Percentiles rank a stretch among this genome's conserved stretches.
These are phyloP conservation scores for Lodderomyces beijingensis DNA, from an alignment of 1,139 yeast species.

Conservation along the genomic window DNA sequence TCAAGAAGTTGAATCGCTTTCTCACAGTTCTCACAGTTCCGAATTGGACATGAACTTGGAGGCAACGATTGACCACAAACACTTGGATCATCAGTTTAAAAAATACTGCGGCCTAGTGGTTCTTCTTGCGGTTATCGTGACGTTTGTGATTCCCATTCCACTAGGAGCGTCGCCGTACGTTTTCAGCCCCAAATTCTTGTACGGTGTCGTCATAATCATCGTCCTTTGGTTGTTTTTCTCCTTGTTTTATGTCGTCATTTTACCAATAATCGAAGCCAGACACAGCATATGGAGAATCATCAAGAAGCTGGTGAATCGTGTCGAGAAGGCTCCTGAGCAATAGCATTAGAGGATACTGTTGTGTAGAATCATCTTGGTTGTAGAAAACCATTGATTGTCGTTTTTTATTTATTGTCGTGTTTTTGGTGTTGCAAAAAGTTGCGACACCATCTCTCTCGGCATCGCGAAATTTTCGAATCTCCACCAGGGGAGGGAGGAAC, in stretches of 20 bases:
- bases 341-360: background rate
- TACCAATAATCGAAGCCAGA: constrained; percentile 17
- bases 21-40: background rate
- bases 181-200: constrained; percentile 16
- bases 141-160: constrained; percentile 17
- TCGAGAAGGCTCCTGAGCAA: background rate
- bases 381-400: too few relatives aligned
- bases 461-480: too few relatives aligned
- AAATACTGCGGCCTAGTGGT: constrained; percentile 16
- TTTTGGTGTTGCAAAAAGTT: background rate
- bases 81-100: constrained; percentile 17
- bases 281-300: constrained; percentile 11
- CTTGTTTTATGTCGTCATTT: constrained; percentile 15
- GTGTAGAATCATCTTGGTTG: too few relatives aligned
- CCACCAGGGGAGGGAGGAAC: too few relatives aligned
- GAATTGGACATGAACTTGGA: constrained; percentile 10
- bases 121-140: constrained; percentile 12
- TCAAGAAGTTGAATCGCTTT: constrained; percentile 5
- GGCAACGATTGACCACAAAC: constrained; percentile 14
- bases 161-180: constrained; percentile 16
- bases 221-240: constrained; percentile 19
- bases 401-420: background rate
- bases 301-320: constrained; percentile 1
- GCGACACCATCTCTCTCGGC: constrained; percentile 1
- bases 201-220: constrained; percentile 16